Evolutionary conservation across 2,329 filamentous ascomycete genomes (phyloP), one percentile per base, ranked within the genome.

Genomic region (Ilyonectria mors-panacis): DNA sequence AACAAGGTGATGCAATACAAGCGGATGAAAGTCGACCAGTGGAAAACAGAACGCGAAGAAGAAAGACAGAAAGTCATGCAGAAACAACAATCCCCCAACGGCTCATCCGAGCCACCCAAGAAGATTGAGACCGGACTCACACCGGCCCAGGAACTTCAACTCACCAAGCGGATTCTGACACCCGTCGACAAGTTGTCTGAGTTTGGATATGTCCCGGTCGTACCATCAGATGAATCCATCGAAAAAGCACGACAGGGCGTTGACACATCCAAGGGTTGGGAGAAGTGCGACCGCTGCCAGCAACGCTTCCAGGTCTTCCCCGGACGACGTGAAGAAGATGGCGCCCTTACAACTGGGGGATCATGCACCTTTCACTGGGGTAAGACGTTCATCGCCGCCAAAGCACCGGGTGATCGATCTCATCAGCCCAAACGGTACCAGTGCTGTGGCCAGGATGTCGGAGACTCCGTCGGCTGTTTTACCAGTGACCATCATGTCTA

Each of bases 251-350:
- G 84, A 37, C 85, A 87, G 48, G 94, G 91, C 0, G 85, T 94
- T 0, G 84, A 88, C 54, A 85, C 89, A 8, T 88, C 92, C 13
- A 87, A 89, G 59, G 93, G 93, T 54, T 97, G 92, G 86, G 96
- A 99, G 81, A 87, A 90, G 56, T 99, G 96, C 75, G 95, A 97
- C 76, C 91, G 96, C 21, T 99, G 96, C 80, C 86, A 86, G 47
- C 90, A 90, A 37, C 91, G 95, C 23, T 99, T 99, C 76, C 94
- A 97, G 76, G 94, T 97, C 4, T 98, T 97, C 71, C 94, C 95
- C 0, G 94, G 94, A 4, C 90, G 95, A 47, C 89, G 94, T 60
- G 88, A 91, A 65, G 87, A 91, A 72, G 96, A 97, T 51, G 91
- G 91, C 0, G 86, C 92, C 2, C 87, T 97, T 17, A 88, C 93